Evolutionary conservation across 139 green algal genomes (phyloP).

Genomic region (Mychonastes homosphaera): DNA sequence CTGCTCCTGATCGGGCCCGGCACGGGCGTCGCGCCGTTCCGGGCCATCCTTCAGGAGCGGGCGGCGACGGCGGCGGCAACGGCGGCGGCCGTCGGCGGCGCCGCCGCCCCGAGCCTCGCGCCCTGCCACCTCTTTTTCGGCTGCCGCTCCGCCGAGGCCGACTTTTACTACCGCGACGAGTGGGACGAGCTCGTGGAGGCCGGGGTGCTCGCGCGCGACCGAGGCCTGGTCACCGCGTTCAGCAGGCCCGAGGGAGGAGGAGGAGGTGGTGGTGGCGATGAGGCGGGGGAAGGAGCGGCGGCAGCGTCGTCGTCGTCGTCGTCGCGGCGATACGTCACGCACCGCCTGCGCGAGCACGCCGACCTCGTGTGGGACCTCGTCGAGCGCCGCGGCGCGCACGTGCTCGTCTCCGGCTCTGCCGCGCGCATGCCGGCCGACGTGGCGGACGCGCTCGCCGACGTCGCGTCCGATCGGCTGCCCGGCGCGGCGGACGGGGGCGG

Average conservation of each 20-base stretch:
- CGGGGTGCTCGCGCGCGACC: conserved; percentile 30
- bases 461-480: no score
- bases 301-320: neutral
- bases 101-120: conserved; percentile 1
- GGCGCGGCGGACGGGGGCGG: conserved; percentile 36
- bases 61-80: conserved; percentile 16
- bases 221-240: conserved; percentile 66
- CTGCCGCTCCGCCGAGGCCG: conserved; percentile 50
- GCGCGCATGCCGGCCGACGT: conserved; percentile 68
- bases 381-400: conserved; percentile 29
- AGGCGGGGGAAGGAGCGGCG: neutral
- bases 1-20: conserved; percentile 71
- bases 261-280: neutral
- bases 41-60: conserved; percentile 65
- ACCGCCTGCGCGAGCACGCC: conserved; percentile 53
- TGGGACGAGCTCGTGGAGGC: conserved; percentile 38
- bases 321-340: conserved; percentile 59
- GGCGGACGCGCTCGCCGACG: conserved; percentile 46
- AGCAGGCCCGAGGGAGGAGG: conserved; percentile 36
- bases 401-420: conserved; percentile 70
- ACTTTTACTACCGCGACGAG: conserved; percentile 75
- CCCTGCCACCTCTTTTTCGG: conserved; percentile 76
- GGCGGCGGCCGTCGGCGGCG: neutral
- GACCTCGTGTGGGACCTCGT: conserved; percentile 52
- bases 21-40: conserved; percentile 79